A percentile compares a stretch with the other conserved stretches of the same genome.
Evolutionary conservation across 129 eudicot genomes (phyloP).

Genomic region (Kitagawia praeruptora): DNA sequence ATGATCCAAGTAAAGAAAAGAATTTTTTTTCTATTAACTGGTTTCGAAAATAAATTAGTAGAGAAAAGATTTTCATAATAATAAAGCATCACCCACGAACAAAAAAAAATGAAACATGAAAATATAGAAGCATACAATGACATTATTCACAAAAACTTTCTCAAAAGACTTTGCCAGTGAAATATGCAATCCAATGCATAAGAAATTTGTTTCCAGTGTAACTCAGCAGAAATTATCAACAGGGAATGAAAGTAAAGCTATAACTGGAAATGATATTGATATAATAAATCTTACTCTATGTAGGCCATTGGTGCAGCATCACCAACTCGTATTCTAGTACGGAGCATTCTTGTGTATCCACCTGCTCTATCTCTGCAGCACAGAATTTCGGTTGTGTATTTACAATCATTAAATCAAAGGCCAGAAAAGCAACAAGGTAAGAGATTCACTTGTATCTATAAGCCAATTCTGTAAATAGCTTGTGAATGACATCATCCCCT

Average conservation of each 20-base stretch:
- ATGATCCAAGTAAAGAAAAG: background rate
- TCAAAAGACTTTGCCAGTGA: background rate
- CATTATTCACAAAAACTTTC: background rate
- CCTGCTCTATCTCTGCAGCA: conserved; percentile 83
- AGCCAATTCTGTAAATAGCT: conserved; percentile 86
- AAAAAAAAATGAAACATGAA: background rate
- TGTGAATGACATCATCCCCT: conserved; percentile 95
- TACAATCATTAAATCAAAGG: conserved; percentile 8
- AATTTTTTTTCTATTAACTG: background rate
- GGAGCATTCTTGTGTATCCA: conserved; percentile 90
- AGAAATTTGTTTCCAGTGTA: background rate
- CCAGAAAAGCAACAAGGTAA: conserved; percentile 3
- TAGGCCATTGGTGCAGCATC: conserved; percentile 99
- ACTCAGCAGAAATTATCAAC: background rate
- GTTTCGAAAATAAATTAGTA: background rate
- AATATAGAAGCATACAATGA: background rate
- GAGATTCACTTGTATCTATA: conserved; percentile 77
- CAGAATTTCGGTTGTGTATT: conserved; percentile 4
- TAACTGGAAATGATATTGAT: background rate
- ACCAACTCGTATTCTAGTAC: conserved; percentile 93
- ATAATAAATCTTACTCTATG: conserved; percentile 60
- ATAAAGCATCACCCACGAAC: background rate
- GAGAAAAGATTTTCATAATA: background rate
- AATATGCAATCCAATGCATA: background rate
- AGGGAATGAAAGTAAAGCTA: background rate